These are phyloP conservation scores for Coprinopsis sp. DNA, from an alignment of 768 basidiomycete genomes.

Conservation along the genomic window DNA sequence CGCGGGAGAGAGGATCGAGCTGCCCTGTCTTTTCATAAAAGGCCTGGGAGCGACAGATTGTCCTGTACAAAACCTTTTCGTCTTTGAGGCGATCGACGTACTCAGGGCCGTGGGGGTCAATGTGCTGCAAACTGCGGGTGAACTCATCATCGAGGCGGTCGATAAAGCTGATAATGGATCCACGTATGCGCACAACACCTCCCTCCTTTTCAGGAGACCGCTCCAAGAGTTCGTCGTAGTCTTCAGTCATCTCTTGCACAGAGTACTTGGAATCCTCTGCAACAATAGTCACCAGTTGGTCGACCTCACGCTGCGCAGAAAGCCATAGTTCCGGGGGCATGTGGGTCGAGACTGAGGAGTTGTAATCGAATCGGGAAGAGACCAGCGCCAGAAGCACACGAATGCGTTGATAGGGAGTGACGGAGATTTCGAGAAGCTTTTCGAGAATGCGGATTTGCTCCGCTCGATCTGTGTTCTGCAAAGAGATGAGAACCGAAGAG, in stretches of 20 bases:
- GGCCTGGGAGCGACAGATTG: conserved; percentile 87
- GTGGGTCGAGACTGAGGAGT: conserved; percentile 75
- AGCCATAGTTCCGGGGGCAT: conserved; percentile 95
- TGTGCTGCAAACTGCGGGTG: conserved; percentile 93
- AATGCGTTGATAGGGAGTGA: conserved; percentile 87
- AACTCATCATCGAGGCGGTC: conserved; percentile 98
- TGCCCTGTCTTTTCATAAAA: conserved; percentile 82
- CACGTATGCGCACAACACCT: conserved; percentile 81
- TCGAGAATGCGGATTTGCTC: conserved; percentile 93
- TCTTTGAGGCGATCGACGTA: conserved; percentile 96
- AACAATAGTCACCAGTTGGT: conserved; percentile 80
- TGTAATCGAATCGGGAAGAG: conserved; percentile 96
- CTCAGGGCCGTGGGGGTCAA: conserved; percentile 98
- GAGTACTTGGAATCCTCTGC: conserved; percentile 68
- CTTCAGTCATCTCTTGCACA: conserved; percentile 80
- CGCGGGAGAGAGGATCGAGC: conserved; percentile 76
- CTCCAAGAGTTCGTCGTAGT: conserved; percentile 89
- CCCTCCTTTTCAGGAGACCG: conserved; percentile 70
- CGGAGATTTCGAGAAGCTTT: conserved; percentile 78
- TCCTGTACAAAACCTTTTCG: conserved; percentile 90
- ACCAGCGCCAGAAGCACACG: conserved; percentile 91
- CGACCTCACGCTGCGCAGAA: conserved; percentile 81
- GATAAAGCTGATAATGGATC: conserved; percentile 93
- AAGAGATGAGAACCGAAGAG: conserved; percentile 6
- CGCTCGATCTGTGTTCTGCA: conserved; percentile 89